phyloP scores from a whole-genome alignment of 306 rosid genomes.

The Sesbania bispinosa region DNA sequence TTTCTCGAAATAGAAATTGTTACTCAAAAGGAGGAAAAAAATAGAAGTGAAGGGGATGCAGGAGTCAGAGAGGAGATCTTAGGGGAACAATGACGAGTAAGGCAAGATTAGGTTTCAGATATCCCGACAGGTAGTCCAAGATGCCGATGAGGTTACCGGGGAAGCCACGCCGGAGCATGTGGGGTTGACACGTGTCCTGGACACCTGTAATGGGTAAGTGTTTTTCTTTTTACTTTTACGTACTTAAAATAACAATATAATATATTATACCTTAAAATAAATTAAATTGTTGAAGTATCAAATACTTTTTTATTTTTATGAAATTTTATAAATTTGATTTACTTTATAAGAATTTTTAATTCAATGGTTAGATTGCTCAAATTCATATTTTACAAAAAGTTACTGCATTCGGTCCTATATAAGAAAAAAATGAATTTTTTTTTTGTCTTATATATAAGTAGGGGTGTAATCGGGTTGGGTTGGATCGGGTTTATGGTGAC shows the following conservation, averaged over 20 bases:
- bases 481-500: too few relatives aligned
- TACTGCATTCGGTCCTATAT: too few relatives aligned
- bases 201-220: constrained; percentile 32
- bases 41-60: neutral
- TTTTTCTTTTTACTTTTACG: constrained; percentile 30
- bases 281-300: too few relatives aligned
- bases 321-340: too few relatives aligned
- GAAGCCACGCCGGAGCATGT: constrained; percentile 12
- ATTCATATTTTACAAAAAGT: too few relatives aligned
- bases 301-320: too few relatives aligned
- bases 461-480: too few relatives aligned
- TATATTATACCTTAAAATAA: too few relatives aligned
- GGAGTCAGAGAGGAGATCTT: neutral
- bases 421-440: too few relatives aligned
- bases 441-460: too few relatives aligned
- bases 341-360: too few relatives aligned
- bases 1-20: neutral
- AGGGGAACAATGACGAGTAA: neutral
- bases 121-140: constrained; percentile 34
- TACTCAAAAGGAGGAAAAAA: neutral
- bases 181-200: constrained; percentile 36
- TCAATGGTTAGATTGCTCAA: too few relatives aligned
- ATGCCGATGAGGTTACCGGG: constrained; percentile 19
- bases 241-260: neutral
- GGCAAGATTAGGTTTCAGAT: neutral